Percentiles rank a stretch among this genome's conserved stretches.
These are phyloP conservation scores for Monosporozyma servazzii DNA, from an alignment of 805 yeast species.

Conservation along the genomic window DNA sequence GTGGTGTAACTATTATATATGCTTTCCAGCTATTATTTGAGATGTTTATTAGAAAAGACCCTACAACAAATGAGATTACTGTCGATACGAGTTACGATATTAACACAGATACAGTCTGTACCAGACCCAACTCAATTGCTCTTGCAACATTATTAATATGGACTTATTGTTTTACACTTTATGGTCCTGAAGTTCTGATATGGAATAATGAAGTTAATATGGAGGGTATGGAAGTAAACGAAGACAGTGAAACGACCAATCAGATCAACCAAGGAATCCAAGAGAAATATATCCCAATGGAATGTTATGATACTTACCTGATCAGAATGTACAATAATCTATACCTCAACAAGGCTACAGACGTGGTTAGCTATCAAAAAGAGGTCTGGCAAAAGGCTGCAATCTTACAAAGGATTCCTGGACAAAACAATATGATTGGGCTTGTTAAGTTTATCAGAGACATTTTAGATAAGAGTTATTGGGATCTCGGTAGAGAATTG, in stretches of 20 bases:
- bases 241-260: not conserved
- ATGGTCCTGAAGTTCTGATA: conserved; percentile 38
- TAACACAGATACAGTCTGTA: conserved; percentile 41
- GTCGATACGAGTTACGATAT: conserved; percentile 35
- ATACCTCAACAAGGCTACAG: conserved; percentile 28
- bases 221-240: not conserved
- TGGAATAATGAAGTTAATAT: conserved; percentile 16
- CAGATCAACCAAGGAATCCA: conserved; percentile 5
- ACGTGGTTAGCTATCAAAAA: conserved; percentile 34
- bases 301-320: conserved; percentile 43
- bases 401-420: conserved; percentile 32
- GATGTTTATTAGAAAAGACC: conserved; percentile 43
- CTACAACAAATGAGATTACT: conserved; percentile 10
- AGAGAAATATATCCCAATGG: conserved; percentile 29
- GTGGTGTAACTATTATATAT: conserved; percentile 48
- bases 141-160: conserved; percentile 34
- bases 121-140: conserved; percentile 31
- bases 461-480: conserved; percentile 35
- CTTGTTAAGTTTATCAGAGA: conserved; percentile 39
- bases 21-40: conserved; percentile 55
- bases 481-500: conserved; percentile 52
- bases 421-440: conserved; percentile 47
- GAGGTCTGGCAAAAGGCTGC: conserved; percentile 35
- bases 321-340: conserved; percentile 36
- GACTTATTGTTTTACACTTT: conserved; percentile 40